These are phyloP conservation scores for Cicer bijugum DNA, from an alignment of 306 rosid species.

Conservation along the genomic window DNA sequence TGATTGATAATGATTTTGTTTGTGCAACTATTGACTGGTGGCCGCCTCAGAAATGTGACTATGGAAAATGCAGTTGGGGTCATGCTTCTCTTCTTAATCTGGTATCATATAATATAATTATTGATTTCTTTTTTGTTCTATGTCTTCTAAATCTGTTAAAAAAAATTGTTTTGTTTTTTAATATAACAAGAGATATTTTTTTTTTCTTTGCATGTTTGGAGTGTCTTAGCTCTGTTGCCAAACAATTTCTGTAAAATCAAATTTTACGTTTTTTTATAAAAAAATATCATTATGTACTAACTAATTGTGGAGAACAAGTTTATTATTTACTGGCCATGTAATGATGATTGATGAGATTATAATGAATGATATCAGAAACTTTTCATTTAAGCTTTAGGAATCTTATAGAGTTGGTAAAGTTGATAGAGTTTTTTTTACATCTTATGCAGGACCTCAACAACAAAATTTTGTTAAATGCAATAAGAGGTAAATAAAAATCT, in stretches of 20 bases:
- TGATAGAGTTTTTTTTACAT: constrained; percentile 29
- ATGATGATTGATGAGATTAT: constrained; percentile 19
- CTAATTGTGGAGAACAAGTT: background rate
- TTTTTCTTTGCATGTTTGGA: constrained; percentile 6
- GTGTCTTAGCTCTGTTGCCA: constrained; percentile 30
- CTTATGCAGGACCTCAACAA: constrained; percentile 76
- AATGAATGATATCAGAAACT: background rate
- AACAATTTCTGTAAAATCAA: constrained; percentile 31
- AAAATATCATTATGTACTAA: constrained; percentile 7
- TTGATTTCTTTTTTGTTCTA: constrained; percentile 8
- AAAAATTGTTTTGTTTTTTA: background rate
- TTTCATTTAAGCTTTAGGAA: constrained; percentile 3
- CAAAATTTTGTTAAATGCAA: constrained; percentile 70
- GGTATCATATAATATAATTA: constrained; percentile 50
- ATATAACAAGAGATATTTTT: background rate
- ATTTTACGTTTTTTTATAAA: background rate
- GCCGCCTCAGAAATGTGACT: constrained; percentile 99
- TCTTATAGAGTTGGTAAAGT: constrained; percentile 30
- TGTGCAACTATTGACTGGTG: constrained; percentile 99
- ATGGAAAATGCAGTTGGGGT: constrained; percentile 90
- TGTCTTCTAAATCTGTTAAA: constrained; percentile 34
- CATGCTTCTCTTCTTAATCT: constrained; percentile 84
- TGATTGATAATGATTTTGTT: constrained; percentile 74
- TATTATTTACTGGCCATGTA: constrained; percentile 4
- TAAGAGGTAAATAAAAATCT: constrained; percentile 61